Evolutionary conservation across 352 stramenopile species (phyloP).

Genomic region (Phytophthora nicotianae): DNA sequence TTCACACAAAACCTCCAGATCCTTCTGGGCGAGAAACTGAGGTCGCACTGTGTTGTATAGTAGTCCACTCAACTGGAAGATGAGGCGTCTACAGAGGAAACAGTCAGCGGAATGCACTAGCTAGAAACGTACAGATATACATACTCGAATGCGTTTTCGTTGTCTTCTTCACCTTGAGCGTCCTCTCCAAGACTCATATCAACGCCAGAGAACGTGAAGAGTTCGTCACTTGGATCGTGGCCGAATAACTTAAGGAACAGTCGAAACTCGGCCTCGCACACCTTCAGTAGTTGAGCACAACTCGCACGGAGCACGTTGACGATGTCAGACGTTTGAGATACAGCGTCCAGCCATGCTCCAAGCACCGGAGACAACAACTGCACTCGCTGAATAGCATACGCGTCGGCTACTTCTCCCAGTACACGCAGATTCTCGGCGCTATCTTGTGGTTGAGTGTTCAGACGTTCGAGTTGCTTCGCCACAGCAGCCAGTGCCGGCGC

Average conservation of each 20-base stretch:
- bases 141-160: conserved; percentile 75
- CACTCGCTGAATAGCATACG: conserved; percentile 65
- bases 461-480: conserved; percentile 63
- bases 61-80: conserved; percentile 76
- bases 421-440: conserved; percentile 48
- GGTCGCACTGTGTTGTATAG: conserved; percentile 78
- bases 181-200: conserved; percentile 24
- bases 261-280: conserved; percentile 79
- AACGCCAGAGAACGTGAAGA: conserved; percentile 48
- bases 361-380: conserved; percentile 63
- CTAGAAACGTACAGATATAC: conserved; percentile 10
- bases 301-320: conserved; percentile 74
- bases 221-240: conserved; percentile 54
- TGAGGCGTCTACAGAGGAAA: conserved; percentile 52
- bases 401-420: conserved; percentile 58
- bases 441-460: conserved; percentile 40
- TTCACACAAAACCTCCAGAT: conserved; percentile 80
- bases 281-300: conserved; percentile 65
- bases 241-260: conserved; percentile 79
- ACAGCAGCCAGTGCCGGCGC: conserved; percentile 63
- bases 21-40: conserved; percentile 72
- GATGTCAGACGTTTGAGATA: conserved; percentile 68
- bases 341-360: conserved; percentile 47
- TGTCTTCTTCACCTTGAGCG: conserved; percentile 41
- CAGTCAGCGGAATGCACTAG: neutral